A percentile compares a stretch with the other conserved stretches of the same genome.
These are phyloP conservation scores for Penicillium hesseltinei DNA, from an alignment of 2,329 filamentous ascomycete genomes.

Conservation along the genomic window DNA sequence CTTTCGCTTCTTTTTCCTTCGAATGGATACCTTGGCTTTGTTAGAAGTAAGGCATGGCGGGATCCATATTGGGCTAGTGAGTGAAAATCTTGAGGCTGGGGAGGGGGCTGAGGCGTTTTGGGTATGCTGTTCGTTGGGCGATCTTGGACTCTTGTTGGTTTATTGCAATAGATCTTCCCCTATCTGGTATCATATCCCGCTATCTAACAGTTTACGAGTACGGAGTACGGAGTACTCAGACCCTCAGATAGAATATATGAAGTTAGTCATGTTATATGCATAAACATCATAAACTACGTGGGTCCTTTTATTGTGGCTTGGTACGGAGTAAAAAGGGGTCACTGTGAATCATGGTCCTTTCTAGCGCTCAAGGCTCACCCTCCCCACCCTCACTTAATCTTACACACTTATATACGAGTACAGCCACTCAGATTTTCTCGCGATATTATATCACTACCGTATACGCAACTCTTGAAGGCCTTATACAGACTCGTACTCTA, in stretches of 20 bases:
- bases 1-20: constrained; percentile 7
- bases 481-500: no score
- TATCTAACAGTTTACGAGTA: neutral
- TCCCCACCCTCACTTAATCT: no score
- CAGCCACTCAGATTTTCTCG: no score
- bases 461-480: no score
- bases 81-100: constrained; percentile 6
- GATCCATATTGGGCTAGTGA: constrained; percentile 1
- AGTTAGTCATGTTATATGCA: neutral
- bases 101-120: neutral
- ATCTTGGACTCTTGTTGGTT: neutral
- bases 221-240: neutral
- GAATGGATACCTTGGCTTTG: neutral
- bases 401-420: no score
- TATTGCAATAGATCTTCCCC: neutral
- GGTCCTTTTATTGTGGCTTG: neutral
- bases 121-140: neutral
- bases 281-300: neutral
- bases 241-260: neutral
- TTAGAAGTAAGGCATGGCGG: constrained; percentile 4
- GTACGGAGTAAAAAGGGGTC: neutral
- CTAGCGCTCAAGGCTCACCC: no score
- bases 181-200: neutral
- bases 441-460: no score
- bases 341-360: no score